Conservation (phyloP, 2,329 filamentous ascomycete genomes). For the Sporothrix luriei region DNA sequence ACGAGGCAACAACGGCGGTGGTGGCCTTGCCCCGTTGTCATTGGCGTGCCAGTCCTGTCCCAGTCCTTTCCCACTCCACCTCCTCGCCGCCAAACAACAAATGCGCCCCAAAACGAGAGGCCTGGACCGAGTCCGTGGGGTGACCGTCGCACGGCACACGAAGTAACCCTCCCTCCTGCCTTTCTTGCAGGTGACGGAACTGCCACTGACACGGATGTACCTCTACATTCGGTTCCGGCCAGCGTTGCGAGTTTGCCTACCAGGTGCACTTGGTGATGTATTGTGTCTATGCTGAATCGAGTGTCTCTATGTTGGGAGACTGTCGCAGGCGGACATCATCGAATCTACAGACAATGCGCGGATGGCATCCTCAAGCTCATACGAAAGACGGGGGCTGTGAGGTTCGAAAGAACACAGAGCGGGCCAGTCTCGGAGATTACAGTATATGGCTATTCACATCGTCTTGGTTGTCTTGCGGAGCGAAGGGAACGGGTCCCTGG, state of each 20-base stretch:
- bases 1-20: background rate
- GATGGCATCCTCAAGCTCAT: background rate
- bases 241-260: background rate
- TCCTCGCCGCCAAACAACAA: background rate
- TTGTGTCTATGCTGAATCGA: background rate
- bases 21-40: background rate
- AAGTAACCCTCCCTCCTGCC: background rate
- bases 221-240: background rate
- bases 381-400: background rate
- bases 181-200: background rate
- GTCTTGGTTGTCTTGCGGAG: background rate
- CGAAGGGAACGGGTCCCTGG: background rate
- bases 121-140: background rate
- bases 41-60: background rate
- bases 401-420: background rate
- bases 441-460: background rate
- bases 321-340: background rate
- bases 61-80: too few relatives aligned
- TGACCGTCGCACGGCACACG: constrained; percentile 13
- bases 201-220: background rate
- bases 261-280: too few relatives aligned
- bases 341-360: background rate
- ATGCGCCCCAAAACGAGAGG: too few relatives aligned
- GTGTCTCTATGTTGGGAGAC: background rate
- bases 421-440: constrained; percentile 4